phyloP scores from a whole-genome alignment of 2,329 filamentous ascomycete species.

The Aspergillus sp. region DNA sequence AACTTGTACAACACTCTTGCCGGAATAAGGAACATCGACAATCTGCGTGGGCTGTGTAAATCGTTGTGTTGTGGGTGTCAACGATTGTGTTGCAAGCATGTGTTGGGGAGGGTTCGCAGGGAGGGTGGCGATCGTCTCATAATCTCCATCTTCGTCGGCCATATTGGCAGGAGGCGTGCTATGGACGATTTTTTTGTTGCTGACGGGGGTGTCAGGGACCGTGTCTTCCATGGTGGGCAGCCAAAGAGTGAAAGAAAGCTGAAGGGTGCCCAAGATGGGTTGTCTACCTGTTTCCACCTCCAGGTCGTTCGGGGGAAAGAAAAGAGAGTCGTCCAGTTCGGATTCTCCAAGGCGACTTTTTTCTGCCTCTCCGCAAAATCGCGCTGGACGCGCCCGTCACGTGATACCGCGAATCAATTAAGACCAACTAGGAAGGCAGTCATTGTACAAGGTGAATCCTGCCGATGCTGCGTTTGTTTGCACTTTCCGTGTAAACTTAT shows the following conservation, averaged over 20 bases:
- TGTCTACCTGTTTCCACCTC: not conserved
- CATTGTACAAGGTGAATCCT: not conserved
- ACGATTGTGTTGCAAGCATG: constrained; percentile 30
- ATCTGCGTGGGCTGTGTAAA: constrained; percentile 64
- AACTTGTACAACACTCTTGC: constrained; percentile 65
- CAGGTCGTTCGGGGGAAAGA: not conserved
- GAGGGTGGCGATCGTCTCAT: constrained; percentile 52
- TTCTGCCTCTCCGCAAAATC: constrained; percentile 18
- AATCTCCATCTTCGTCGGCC: constrained; percentile 33
- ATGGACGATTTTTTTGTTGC: constrained; percentile 33
- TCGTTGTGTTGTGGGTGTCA: constrained; percentile 50
- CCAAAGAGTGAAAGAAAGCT: not conserved
- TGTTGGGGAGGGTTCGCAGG: constrained; percentile 33
- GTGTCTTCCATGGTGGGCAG: constrained; percentile 36
- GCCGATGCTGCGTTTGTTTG: no score
- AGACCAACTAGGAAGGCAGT: not conserved
- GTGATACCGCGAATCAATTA: constrained; percentile 25
- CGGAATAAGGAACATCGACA: constrained; percentile 45
- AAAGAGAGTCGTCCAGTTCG: not conserved
- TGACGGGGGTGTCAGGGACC: constrained; percentile 42
- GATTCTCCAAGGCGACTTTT: constrained; percentile 10
- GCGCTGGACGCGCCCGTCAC: constrained; percentile 25
- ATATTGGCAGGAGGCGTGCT: constrained; percentile 22
- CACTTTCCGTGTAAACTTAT: no score
- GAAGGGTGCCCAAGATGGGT: not conserved